A percentile compares a stretch with the other conserved stretches of the same genome.
These are phyloP conservation scores for Apophysomyces elegans DNA, from an alignment of 371 early-diverging fungal species.

Conservation along the genomic window DNA sequence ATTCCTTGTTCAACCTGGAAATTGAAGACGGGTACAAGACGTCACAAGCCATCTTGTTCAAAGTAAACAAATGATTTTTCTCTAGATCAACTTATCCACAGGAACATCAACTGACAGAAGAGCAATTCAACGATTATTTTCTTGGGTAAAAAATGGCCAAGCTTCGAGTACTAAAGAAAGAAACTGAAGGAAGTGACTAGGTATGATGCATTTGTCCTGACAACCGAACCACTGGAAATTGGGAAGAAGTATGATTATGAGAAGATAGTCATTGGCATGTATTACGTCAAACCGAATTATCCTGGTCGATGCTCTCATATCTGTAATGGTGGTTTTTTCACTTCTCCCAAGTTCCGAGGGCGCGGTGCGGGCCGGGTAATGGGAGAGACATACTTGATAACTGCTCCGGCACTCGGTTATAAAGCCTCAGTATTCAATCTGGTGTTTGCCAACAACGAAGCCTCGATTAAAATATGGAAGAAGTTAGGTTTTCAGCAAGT, in stretches of 20 bases:
- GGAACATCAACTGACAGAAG: conserved; percentile 50
- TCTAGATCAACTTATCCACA: conserved; percentile 75
- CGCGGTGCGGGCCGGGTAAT: conserved; percentile 69
- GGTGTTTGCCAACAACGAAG: conserved; percentile 73
- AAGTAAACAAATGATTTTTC: not conserved
- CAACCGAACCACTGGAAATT: conserved; percentile 33
- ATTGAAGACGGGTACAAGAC: conserved; percentile 59
- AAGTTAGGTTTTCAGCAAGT: conserved; percentile 69
- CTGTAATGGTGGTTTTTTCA: conserved; percentile 82
- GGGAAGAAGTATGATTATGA: conserved; percentile 36
- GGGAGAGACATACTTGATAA: conserved; percentile 65
- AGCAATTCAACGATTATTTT: conserved; percentile 62
- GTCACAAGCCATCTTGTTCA: not conserved
- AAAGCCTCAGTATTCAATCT: conserved; percentile 81
- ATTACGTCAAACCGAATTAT: conserved; percentile 82
- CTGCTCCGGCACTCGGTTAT: conserved; percentile 75
- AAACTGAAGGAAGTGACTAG: conserved; percentile 16
- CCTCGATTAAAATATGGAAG: conserved; percentile 70
- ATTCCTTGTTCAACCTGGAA: conserved; percentile 66
- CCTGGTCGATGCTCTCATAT: conserved; percentile 69
- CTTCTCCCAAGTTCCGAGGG: conserved; percentile 53
- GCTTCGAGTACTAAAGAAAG: not conserved
- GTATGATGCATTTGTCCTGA: conserved; percentile 63
- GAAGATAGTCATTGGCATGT: conserved; percentile 64
- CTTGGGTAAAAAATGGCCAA: conserved; percentile 33